Evolutionary conservation across 2,329 filamentous ascomycete species (phyloP).

Genomic region (Leptographium galeiforme): DNA sequence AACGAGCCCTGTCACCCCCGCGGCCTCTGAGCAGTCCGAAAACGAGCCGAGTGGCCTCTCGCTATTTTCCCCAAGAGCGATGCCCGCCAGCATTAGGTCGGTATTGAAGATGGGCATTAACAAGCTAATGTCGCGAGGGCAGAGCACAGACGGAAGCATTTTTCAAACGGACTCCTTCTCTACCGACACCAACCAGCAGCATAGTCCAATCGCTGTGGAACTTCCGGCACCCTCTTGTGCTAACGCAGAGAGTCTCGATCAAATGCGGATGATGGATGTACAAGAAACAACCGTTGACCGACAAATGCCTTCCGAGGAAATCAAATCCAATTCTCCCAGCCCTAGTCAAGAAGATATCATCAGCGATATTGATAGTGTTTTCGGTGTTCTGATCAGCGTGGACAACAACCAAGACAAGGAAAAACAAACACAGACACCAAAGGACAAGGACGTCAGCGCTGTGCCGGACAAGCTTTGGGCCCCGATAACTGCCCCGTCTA

Average conservation of each 20-base stretch:
- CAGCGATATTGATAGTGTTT: constrained; percentile 8
- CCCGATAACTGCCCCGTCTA: constrained; percentile 3
- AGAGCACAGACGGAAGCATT: not conserved
- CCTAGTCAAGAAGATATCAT: not conserved
- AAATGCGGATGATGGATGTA: not conserved
- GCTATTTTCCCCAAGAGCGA: not conserved
- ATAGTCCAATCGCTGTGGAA: not conserved
- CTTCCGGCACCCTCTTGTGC: not conserved
- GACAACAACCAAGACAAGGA: not conserved
- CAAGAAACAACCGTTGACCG: not conserved
- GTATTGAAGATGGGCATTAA: constrained; percentile 6
- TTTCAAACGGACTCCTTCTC: not conserved
- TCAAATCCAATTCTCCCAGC: not conserved
- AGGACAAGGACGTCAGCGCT: not conserved
- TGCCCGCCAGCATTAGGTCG: constrained; percentile 3
- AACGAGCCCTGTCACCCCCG: not conserved
- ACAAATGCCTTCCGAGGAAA: not conserved
- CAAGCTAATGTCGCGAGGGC: constrained; percentile 4
- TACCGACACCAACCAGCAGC: not conserved
- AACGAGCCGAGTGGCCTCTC: not conserved
- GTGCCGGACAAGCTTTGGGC: not conserved
- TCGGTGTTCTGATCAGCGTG: constrained; percentile 5
- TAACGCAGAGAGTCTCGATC: not conserved
- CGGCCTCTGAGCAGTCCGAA: not conserved
- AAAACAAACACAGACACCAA: not conserved